Evolutionary conservation across 176 grass and related monocot species (phyloP), one percentile per base, ranked within the genome.

Genomic region (Triticum timopheevii): DNA sequence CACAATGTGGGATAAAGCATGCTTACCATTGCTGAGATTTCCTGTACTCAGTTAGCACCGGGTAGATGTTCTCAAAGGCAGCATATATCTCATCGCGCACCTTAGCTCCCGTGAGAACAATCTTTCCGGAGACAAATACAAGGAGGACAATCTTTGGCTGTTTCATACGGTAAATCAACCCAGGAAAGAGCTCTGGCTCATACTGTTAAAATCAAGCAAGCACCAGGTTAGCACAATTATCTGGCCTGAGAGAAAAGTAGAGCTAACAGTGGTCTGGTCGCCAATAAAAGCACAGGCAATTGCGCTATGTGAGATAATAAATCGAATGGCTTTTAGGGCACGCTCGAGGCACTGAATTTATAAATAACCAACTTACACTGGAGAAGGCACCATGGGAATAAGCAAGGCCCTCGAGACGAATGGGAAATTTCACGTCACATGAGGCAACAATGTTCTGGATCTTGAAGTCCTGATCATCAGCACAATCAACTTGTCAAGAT

Each of bases 381-480:
- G 91, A 90, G 79, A 98, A 98, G 77, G 91, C 87, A 61, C 89
- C 87, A 77, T 95, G 93, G 38, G 93, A 86, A 80, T 85, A 91
- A 34, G 93, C 87, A 82, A 97, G 93, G 38, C 91, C 91, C 86
- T 98, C 95, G 6, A 98, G 81, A 58, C 89, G 87, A 71, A 95
- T 93, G 31, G 91, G 86, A 74, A 98, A 98, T 90, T 93, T 93
- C 42, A 90, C 93, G 73, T 95, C 95, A 76, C 91, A 95, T 6
- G 93, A 98, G 28, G 80, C 95, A 69, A 95, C 95, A 79, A 95
- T 95, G 56, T 98, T 98, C 80, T 98, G 91, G 13, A 98, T 92
- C 87, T 95, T 95, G 78, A 98, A 98, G 85, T 98, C 91, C 93
- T 98, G 56, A 38, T 72, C 54, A 52, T 61, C 13, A 83, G 4